Conservation (phyloP, 1,284 basidiomycete genomes). For the Gymnopus androsaceus region DNA sequence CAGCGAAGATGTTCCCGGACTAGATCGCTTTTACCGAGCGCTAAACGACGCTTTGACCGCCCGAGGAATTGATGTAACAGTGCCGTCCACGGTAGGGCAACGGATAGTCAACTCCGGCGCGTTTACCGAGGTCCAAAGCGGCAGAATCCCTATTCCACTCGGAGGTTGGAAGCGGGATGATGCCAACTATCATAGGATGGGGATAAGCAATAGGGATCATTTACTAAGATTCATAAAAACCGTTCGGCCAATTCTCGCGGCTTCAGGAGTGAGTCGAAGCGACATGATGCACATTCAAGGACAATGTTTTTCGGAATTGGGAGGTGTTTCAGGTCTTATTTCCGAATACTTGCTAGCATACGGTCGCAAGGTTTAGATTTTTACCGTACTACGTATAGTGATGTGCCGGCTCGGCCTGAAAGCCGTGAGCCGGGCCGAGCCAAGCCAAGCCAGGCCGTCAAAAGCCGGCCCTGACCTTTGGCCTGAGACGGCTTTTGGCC, state of each 20-base stretch:
- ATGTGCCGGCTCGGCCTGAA: too few species aligned
- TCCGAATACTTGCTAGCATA: slow-evolving; percentile 40
- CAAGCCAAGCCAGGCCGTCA: too few species aligned
- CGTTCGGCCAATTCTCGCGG: slow-evolving; percentile 41
- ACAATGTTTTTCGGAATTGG: slow-evolving; percentile 43
- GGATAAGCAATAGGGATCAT: slow-evolving; percentile 34
- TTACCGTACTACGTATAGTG: too few species aligned
- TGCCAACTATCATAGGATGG: slow-evolving; percentile 34
- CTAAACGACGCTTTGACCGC: slow-evolving; percentile 40
- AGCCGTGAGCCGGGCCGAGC: too few species aligned
- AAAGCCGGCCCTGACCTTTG: too few species aligned
- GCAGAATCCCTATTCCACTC: slow-evolving; percentile 44
- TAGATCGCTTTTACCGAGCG: slow-evolving; percentile 44
- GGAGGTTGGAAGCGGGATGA: slow-evolving; percentile 47
- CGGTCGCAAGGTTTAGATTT: slow-evolving; percentile 13
- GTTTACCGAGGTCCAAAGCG: slow-evolving; percentile 41
- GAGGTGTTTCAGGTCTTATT: slow-evolving; percentile 42
- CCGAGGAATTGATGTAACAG: slow-evolving; percentile 36
- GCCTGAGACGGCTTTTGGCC: too few species aligned
- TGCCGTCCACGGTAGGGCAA: slow-evolving; percentile 36
- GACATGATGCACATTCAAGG: slow-evolving; percentile 40
- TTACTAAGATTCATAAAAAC: slow-evolving; percentile 38
- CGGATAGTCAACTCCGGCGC: slow-evolving; percentile 32
- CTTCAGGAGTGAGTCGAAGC: slow-evolving; percentile 34
- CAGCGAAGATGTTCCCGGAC: slow-evolving; percentile 38